These are phyloP conservation scores for Talaromyces sp. DNA, from an alignment of 2,329 filamentous ascomycete genomes.

Conservation along the genomic window DNA sequence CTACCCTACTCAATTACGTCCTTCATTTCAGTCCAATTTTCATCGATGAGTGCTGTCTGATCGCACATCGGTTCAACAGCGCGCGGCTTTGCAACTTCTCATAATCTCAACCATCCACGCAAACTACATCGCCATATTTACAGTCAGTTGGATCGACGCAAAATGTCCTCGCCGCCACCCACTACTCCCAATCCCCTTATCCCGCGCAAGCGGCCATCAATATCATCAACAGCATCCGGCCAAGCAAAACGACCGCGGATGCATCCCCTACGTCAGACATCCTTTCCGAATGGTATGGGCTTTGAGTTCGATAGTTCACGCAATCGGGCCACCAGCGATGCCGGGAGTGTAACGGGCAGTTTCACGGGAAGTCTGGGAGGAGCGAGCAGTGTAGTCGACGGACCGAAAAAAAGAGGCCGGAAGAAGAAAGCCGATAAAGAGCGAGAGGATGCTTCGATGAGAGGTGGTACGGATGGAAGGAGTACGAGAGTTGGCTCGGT, in stretches of 20 bases:
- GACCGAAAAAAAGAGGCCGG: slow-evolving; percentile 34
- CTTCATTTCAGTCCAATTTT: neutral
- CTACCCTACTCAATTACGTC: neutral
- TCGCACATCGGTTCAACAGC: neutral
- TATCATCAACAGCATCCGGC: slow-evolving; percentile 36
- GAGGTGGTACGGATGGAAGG: slow-evolving; percentile 23
- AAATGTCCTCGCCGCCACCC: slow-evolving; percentile 39
- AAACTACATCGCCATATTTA: no score
- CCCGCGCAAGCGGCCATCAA: slow-evolving; percentile 41
- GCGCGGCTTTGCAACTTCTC: neutral
- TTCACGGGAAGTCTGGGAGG: slow-evolving; percentile 42
- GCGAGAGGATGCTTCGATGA: slow-evolving; percentile 31
- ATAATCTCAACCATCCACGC: neutral
- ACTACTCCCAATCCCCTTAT: slow-evolving; percentile 29
- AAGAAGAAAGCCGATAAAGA: slow-evolving; percentile 40
- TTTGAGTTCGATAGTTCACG: slow-evolving; percentile 31
- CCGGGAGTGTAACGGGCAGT: slow-evolving; percentile 41
- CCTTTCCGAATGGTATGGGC: slow-evolving; percentile 41
- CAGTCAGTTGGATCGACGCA: slow-evolving; percentile 13
- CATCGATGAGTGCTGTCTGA: neutral
- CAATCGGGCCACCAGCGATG: slow-evolving; percentile 35
- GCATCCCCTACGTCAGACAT: slow-evolving; percentile 47
- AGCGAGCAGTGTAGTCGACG: slow-evolving; percentile 30
- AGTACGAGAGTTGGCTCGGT: slow-evolving; percentile 30
- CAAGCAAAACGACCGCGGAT: slow-evolving; percentile 36